phyloP scores from a whole-genome alignment of 345 rosid species.

The Kernera saxatilis region DNA sequence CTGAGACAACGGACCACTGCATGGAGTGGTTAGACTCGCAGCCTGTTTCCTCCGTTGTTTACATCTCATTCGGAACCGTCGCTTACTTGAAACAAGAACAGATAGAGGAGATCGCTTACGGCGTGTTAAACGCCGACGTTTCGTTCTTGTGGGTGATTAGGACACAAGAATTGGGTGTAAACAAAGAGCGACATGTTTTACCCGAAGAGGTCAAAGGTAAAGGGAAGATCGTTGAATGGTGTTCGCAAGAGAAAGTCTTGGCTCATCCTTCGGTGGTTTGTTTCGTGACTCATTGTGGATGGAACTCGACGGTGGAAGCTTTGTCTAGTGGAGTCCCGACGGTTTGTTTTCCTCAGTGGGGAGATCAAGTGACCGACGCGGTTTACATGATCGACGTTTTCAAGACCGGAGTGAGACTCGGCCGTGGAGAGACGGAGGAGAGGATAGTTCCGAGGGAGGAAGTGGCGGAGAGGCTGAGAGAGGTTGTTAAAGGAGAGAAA shows the following conservation, averaged over 20 bases:
- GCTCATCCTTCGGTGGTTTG: conserved; percentile 63
- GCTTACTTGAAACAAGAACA: conserved; percentile 65
- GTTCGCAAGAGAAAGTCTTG: conserved; percentile 73
- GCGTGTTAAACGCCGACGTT: conserved; percentile 47
- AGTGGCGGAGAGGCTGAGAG: conserved; percentile 55
- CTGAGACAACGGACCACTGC: conserved; percentile 53
- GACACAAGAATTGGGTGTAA: conserved; percentile 36
- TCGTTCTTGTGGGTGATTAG: conserved; percentile 79
- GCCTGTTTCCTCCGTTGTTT: conserved; percentile 63
- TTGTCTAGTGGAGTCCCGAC: conserved; percentile 59
- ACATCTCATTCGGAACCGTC: conserved; percentile 71
- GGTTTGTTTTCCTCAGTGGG: conserved; percentile 75
- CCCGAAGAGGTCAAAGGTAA: conserved; percentile 61
- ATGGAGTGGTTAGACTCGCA: conserved; percentile 72
- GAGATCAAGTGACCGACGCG: conserved; percentile 80
- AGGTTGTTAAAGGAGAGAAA: conserved; percentile 48
- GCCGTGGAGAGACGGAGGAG: conserved; percentile 60
- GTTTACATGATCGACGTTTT: conserved; percentile 58
- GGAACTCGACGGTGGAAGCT: conserved; percentile 88
- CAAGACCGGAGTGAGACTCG: conserved; percentile 56
- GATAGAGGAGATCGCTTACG: conserved; percentile 63
- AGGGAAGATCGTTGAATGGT: conserved; percentile 66
- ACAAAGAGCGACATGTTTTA: conserved; percentile 32
- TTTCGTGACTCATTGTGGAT: conserved; percentile 84
- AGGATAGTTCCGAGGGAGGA: conserved; percentile 55